A percentile compares a stretch with the other conserved stretches of the same genome.
Evolutionary conservation across 2,329 filamentous ascomycete species (phyloP).

Genomic region (Pseudopithomyces maydicus): DNA sequence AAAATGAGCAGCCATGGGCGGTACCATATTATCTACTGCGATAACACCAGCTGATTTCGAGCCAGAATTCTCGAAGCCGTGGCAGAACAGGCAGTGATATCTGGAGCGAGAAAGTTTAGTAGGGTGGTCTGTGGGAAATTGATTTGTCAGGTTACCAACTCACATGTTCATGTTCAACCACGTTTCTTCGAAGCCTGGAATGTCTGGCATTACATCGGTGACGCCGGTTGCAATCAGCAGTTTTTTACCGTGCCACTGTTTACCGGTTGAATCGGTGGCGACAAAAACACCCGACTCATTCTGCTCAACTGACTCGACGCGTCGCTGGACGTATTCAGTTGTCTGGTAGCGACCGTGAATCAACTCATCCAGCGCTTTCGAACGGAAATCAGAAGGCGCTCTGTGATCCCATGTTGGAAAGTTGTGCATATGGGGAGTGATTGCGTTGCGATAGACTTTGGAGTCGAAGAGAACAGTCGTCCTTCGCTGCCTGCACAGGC

Average conservation of each 20-base stretch:
- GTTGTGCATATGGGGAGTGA: constrained; percentile 48
- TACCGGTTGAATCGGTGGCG: constrained; percentile 45
- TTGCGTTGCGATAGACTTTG: constrained; percentile 46
- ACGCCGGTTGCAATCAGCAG: constrained; percentile 59
- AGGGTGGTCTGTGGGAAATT: neutral
- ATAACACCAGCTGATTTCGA: constrained; percentile 7
- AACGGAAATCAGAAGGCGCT: constrained; percentile 39
- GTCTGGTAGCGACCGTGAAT: constrained; percentile 17
- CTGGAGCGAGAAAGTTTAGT: neutral
- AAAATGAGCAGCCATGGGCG: no score
- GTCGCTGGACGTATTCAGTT: constrained; percentile 33
- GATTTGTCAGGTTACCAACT: constrained; percentile 5
- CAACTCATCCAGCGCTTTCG: neutral
- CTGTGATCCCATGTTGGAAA: constrained; percentile 46
- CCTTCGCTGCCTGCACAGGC: constrained; percentile 43
- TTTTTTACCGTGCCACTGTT: constrained; percentile 53
- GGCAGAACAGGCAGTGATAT: constrained; percentile 13
- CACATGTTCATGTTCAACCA: constrained; percentile 56
- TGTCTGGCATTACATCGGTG: constrained; percentile 53
- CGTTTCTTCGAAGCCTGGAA: constrained; percentile 56
- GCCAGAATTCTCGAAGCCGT: constrained; percentile 13
- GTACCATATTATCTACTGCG: neutral
- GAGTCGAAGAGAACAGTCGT: constrained; percentile 48
- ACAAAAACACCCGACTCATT: constrained; percentile 23
- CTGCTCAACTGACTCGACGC: constrained; percentile 20